These are phyloP conservation scores for Metschnikowia amazonensis DNA, from an alignment of 805 yeast genomes.

Conservation along the genomic window DNA sequence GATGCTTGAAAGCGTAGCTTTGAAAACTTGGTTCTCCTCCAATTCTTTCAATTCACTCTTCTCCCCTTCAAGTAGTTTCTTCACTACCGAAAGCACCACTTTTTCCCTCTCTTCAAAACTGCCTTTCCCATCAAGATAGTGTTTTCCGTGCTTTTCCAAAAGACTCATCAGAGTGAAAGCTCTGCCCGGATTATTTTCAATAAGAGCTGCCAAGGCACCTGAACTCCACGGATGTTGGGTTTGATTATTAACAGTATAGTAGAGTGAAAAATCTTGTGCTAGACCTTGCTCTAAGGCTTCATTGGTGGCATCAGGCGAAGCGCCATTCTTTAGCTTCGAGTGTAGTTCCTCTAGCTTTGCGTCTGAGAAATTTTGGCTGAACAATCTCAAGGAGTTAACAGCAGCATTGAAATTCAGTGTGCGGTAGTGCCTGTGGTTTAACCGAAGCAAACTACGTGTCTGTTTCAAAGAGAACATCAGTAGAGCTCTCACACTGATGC, in stretches of 20 bases:
- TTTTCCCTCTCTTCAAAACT: slow-evolving; percentile 18
- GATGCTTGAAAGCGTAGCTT: slow-evolving; percentile 13
- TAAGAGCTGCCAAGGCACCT: slow-evolving; percentile 12
- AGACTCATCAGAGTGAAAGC: slow-evolving; percentile 49
- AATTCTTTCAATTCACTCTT: slow-evolving; percentile 31
- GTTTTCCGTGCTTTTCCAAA: slow-evolving; percentile 26
- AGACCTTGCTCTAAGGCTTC: slow-evolving; percentile 21
- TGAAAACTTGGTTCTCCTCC: slow-evolving; percentile 7
- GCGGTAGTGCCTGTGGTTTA: neutral
- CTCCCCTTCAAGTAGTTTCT: slow-evolving; percentile 39
- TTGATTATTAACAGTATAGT: slow-evolving; percentile 21
- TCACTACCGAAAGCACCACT: slow-evolving; percentile 25
- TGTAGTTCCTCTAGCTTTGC: slow-evolving; percentile 11
- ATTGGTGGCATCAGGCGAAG: slow-evolving; percentile 14
- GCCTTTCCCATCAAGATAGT: slow-evolving; percentile 4
- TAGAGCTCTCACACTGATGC: neutral
- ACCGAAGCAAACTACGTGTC: neutral
- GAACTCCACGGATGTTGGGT: slow-evolving; percentile 14
- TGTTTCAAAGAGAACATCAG: neutral
- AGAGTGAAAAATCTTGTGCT: slow-evolving; percentile 26
- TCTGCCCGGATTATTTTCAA: slow-evolving; percentile 48
- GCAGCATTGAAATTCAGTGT: neutral
- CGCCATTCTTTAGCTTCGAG: slow-evolving; percentile 1
- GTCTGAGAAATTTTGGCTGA: neutral
- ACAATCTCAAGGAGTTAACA: neutral